These are phyloP conservation scores for Anacardium occidentale DNA, from an alignment of 345 rosid species.

Conservation along the genomic window DNA sequence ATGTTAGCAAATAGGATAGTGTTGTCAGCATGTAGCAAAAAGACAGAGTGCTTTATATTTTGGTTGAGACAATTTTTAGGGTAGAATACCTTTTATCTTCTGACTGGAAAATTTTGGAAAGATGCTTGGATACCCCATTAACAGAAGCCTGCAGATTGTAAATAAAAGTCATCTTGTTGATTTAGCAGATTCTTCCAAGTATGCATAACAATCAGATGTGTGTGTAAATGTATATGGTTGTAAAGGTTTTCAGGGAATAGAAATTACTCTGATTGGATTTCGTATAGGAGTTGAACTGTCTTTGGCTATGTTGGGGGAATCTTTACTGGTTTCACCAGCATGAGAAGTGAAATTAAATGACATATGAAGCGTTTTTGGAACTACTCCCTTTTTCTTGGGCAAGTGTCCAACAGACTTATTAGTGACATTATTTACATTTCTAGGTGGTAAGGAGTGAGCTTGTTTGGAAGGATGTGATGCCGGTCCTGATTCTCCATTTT, in stretches of 20 bases:
- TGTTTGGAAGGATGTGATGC: constrained; percentile 32
- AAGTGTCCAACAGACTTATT: constrained; percentile 27
- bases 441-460: constrained; percentile 29
- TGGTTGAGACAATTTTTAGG: background rate
- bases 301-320: constrained; percentile 36
- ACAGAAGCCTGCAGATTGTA: constrained; percentile 46
- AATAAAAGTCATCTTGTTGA: constrained; percentile 11
- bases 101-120: constrained; percentile 34
- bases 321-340: constrained; percentile 33
- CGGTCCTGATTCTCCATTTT: constrained; percentile 28
- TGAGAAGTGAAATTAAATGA: constrained; percentile 44
- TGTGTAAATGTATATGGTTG: background rate
- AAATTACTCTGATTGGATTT: constrained; percentile 51
- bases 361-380: constrained; percentile 43
- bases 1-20: background rate
- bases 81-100: constrained; percentile 53
- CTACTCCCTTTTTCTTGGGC: constrained; percentile 36
- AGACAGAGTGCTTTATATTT: background rate
- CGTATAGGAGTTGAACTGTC: constrained; percentile 31
- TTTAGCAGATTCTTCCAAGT: background rate
- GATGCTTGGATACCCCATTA: constrained; percentile 36
- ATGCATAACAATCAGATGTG: background rate
- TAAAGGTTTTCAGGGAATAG: background rate
- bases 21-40: background rate
- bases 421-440: constrained; percentile 29